These are phyloP conservation scores for Sanghuangporus sanghuang DNA, from an alignment of 1,284 basidiomycete species.

Conservation along the genomic window DNA sequence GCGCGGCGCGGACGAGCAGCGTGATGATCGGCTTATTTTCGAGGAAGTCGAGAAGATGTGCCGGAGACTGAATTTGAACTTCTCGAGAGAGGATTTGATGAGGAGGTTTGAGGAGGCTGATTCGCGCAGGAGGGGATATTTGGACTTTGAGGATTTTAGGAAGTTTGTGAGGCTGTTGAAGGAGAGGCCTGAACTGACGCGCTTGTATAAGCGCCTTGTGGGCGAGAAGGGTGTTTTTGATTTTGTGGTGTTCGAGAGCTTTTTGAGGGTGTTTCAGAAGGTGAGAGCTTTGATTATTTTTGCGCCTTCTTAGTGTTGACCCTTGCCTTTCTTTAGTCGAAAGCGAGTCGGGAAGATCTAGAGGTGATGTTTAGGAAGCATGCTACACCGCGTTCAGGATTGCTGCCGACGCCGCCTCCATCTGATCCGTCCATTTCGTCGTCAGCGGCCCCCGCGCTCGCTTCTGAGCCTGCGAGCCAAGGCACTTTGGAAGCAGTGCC, in stretches of 20 bases:
- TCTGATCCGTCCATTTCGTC: constrained; percentile 18
- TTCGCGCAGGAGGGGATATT: constrained; percentile 51
- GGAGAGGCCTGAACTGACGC: constrained; percentile 74
- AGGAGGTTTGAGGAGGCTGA: constrained; percentile 76
- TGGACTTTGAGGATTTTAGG: constrained; percentile 85
- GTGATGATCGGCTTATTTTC: constrained; percentile 64
- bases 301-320: background rate
- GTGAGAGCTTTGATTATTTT: constrained; percentile 29
- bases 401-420: constrained; percentile 13
- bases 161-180: constrained; percentile 84
- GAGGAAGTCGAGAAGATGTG: constrained; percentile 77
- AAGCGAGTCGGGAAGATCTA: constrained; percentile 40
- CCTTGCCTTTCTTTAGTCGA: constrained; percentile 35
- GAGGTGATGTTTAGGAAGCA: constrained; percentile 54
- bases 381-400: constrained; percentile 24
- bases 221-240: constrained; percentile 39
- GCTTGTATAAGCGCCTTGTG: constrained; percentile 54
- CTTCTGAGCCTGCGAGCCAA: background rate
- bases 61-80: constrained; percentile 68
- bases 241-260: constrained; percentile 53
- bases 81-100: constrained; percentile 55
- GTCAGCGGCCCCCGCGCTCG: constrained; percentile 15
- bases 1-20: constrained; percentile 62
- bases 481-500: background rate
- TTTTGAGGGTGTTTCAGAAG: constrained; percentile 67